Evolutionary conservation across 371 early-diverging fungal genomes (phyloP).

Genomic region (Pancytospora epiphaga): DNA sequence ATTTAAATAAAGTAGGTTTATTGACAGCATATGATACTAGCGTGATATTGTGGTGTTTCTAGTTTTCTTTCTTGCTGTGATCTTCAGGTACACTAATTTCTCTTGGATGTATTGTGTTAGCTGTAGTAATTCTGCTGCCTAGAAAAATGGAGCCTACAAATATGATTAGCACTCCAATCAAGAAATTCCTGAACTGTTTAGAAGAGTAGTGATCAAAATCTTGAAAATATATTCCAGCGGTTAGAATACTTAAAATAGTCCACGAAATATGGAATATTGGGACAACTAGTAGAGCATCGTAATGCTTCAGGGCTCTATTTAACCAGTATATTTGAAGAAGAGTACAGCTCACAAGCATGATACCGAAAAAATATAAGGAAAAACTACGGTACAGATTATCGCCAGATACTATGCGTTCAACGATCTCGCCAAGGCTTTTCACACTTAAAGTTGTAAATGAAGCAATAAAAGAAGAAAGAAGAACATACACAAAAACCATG

Average conservation of each 20-base stretch:
- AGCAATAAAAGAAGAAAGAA: slow-evolving; percentile 66
- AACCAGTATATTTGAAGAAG: slow-evolving; percentile 71
- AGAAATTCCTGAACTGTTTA: slow-evolving; percentile 65
- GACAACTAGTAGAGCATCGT: slow-evolving; percentile 72
- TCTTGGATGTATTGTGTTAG: slow-evolving; percentile 7
- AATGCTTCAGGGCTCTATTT: slow-evolving; percentile 69
- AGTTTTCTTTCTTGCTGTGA: background rate
- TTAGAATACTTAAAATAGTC: slow-evolving; percentile 67
- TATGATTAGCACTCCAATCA: slow-evolving; percentile 65
- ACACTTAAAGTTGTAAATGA: slow-evolving; percentile 72
- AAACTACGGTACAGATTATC: slow-evolving; percentile 67
- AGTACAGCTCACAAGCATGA: slow-evolving; percentile 67
- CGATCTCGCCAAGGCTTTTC: slow-evolving; percentile 69
- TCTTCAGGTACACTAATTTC: slow-evolving; percentile 1
- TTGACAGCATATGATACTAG: too few relatives aligned
- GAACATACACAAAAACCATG: slow-evolving; percentile 59
- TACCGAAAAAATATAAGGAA: slow-evolving; percentile 67
- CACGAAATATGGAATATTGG: slow-evolving; percentile 74
- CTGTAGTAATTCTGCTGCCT: slow-evolving; percentile 60
- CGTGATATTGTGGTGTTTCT: background rate
- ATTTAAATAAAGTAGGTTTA: too few relatives aligned
- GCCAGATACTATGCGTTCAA: slow-evolving; percentile 64
- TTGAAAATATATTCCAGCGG: slow-evolving; percentile 72
- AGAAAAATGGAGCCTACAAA: slow-evolving; percentile 68
- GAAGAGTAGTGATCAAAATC: slow-evolving; percentile 67